Percentiles rank a stretch among this genome's conserved stretches.
Conservation (phyloP, 768 basidiomycete genomes). For the Boletus eberwhitei region DNA sequence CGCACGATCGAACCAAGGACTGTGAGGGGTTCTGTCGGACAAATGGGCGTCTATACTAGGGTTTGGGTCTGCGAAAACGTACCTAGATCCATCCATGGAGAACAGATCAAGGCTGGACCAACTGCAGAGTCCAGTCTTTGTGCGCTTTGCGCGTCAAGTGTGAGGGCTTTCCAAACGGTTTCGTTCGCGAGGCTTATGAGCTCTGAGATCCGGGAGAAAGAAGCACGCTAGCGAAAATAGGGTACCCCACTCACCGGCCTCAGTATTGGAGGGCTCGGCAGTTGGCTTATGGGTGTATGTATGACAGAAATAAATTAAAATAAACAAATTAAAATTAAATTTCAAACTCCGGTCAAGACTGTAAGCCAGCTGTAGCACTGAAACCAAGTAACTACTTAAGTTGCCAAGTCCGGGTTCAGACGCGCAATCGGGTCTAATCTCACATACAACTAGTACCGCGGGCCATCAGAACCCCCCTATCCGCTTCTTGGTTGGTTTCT, state of each 20-base stretch:
- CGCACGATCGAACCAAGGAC: conserved; percentile 60
- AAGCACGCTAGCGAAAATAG: conserved; percentile 17
- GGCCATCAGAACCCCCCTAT: conserved; percentile 65
- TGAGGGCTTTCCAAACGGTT: conserved; percentile 13
- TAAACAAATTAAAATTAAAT: no score
- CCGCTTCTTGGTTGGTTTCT: conserved; percentile 61
- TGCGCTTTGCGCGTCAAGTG: conserved; percentile 55
- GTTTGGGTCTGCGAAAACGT: conserved; percentile 3
- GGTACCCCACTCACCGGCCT: conserved; percentile 22
- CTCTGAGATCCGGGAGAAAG: conserved; percentile 17
- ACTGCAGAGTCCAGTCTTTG: conserved; percentile 67
- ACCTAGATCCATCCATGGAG: conserved; percentile 82
- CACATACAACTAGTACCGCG: not conserved
- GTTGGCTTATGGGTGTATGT: no score
- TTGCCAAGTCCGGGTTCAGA: conserved; percentile 20
- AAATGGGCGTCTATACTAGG: conserved; percentile 20
- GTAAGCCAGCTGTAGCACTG: not conserved
- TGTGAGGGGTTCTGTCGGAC: conserved; percentile 45
- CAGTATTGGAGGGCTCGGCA: not conserved
- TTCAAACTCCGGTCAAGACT: no score
- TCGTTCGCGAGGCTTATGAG: conserved; percentile 12
- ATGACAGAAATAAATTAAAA: no score
- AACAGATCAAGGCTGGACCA: conserved; percentile 50
- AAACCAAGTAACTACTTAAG: conserved; percentile 14
- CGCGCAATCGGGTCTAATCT: not conserved